These are phyloP conservation scores for Dendrobium catenatum DNA, from an alignment of 106 monocot species.

Conservation along the genomic window DNA sequence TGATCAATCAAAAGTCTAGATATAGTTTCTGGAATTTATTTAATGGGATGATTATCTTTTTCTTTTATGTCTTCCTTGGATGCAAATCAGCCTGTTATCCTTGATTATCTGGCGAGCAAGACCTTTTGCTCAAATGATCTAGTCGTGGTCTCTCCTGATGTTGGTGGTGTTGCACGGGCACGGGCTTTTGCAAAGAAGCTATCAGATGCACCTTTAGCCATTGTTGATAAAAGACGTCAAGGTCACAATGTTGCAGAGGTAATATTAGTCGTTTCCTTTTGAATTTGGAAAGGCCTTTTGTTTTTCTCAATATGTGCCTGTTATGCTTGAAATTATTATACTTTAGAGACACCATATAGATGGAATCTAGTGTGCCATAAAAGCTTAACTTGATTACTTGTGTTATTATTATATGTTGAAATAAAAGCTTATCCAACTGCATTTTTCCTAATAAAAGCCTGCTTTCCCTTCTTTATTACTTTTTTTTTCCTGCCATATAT, in stretches of 20 bases:
- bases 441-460: neutral
- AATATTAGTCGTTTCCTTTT: neutral
- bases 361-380: neutral
- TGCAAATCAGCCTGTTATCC: constrained; percentile 58
- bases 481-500: neutral
- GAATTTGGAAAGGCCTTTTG: neutral
- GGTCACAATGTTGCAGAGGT: constrained; percentile 92
- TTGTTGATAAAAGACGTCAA: constrained; percentile 86
- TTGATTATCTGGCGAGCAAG: constrained; percentile 93
- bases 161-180: constrained; percentile 88
- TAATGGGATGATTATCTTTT: neutral
- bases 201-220: constrained; percentile 91
- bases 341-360: neutral
- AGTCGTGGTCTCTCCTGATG: constrained; percentile 93
- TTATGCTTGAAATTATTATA: neutral
- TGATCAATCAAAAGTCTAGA: neutral
- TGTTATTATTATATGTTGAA: neutral
- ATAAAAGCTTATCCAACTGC: neutral
- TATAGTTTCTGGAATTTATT: neutral
- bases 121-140: constrained; percentile 75
- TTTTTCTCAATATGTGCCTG: neutral
- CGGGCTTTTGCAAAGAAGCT: constrained; percentile 91
- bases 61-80: neutral
- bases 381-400: neutral
- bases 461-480: neutral